phyloP scores from a whole-genome alignment of 768 basidiomycete species.

The Suillus subluteus region DNA sequence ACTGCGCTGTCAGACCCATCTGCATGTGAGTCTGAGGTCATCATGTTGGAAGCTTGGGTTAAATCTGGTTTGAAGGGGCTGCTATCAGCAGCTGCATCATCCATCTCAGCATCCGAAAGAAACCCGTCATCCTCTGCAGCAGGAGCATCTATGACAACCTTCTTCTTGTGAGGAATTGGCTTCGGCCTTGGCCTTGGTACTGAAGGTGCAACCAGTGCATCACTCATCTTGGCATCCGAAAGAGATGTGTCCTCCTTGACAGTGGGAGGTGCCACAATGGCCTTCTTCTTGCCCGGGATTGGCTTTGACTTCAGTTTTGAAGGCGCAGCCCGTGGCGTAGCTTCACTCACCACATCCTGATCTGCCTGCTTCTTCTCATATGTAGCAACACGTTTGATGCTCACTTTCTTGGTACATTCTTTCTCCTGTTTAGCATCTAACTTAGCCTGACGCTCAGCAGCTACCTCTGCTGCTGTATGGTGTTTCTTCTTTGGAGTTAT shows the following conservation, averaged over 20 bases:
- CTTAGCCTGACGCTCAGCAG: conserved; percentile 12
- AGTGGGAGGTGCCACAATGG: too few relatives aligned
- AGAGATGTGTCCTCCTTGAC: too few relatives aligned
- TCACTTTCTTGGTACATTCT: neutral
- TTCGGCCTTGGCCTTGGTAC: too few relatives aligned
- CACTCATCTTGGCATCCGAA: too few relatives aligned
- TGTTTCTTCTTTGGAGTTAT: conserved; percentile 1
- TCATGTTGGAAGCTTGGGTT: neutral
- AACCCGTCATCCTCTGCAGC: neutral
- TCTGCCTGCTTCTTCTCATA: neutral
- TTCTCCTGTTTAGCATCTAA: conserved; percentile 10
- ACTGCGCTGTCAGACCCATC: neutral
- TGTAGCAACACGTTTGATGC: conserved; percentile 1
- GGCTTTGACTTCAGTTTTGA: neutral
- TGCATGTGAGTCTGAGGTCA: neutral
- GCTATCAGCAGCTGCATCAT: neutral
- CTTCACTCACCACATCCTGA: neutral
- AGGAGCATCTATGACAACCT: too few relatives aligned
- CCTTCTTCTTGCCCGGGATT: too few relatives aligned
- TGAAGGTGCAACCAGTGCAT: too few relatives aligned
- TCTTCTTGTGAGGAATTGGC: too few relatives aligned
- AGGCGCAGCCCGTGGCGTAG: neutral
- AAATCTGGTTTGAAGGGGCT: neutral
- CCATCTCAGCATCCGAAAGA: neutral
- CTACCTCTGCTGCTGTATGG: conserved; percentile 15